Evolutionary conservation across 345 rosid species (phyloP).

Genomic region (Gossypium mustelinum): DNA sequence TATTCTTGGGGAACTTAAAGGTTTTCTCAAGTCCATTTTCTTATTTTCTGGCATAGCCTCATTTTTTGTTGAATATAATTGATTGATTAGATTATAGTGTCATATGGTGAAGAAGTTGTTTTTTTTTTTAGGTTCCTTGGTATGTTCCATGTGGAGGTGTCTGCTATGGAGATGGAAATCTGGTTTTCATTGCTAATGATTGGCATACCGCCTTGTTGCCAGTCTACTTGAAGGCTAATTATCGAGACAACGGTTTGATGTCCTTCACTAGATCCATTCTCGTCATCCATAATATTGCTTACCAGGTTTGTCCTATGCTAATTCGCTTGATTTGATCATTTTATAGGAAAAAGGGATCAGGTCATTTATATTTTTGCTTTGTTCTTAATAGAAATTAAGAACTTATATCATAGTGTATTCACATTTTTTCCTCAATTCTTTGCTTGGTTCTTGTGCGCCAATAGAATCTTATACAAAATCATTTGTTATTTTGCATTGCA

Average conservation of each 20-base stretch:
- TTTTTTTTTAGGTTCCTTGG: slow-evolving; percentile 77
- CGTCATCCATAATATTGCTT: slow-evolving; percentile 89
- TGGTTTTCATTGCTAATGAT: slow-evolving; percentile 96
- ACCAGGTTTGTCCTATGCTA: slow-evolving; percentile 58
- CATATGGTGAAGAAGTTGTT: slow-evolving; percentile 1
- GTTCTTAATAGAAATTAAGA: background rate
- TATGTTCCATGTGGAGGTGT: slow-evolving; percentile 92
- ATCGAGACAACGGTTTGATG: slow-evolving; percentile 87
- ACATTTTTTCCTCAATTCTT: background rate
- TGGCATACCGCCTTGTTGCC: slow-evolving; percentile 98
- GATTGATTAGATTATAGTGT: background rate
- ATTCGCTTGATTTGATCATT: slow-evolving; percentile 15
- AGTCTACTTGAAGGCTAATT: slow-evolving; percentile 82
- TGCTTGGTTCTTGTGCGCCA: background rate
- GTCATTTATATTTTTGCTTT: background rate
- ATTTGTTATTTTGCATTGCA: background rate
- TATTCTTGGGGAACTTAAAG: background rate
- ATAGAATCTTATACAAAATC: background rate
- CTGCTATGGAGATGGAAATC: slow-evolving; percentile 96
- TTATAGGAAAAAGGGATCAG: background rate
- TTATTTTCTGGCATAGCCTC: slow-evolving; percentile 8
- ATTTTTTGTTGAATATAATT: background rate
- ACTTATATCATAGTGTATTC: background rate
- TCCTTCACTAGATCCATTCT: slow-evolving; percentile 70
- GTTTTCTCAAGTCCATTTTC: background rate